Conservation (phyloP, 2,329 filamentous ascomycete genomes). For the Sporothrix brunneoviolacea region DNA sequence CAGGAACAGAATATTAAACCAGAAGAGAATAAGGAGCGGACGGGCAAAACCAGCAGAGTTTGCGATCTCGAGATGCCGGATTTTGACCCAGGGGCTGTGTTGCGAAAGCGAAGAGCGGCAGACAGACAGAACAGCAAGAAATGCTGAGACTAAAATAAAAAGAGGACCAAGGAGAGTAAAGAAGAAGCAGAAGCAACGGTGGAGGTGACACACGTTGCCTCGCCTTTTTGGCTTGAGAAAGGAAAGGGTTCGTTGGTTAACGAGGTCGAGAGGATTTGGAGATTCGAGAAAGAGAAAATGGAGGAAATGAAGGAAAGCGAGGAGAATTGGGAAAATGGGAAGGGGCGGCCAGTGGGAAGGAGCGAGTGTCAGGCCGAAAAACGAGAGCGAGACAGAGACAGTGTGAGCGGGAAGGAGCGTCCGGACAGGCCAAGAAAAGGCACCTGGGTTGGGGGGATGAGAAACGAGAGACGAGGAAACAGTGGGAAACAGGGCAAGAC, state of each 20-base stretch:
- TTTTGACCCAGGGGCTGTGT: constrained; percentile 42
- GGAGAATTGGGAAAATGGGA: background rate
- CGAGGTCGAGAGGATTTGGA: constrained; percentile 6
- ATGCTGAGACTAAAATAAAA: background rate
- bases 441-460: constrained; percentile 1
- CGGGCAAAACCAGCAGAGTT: constrained; percentile 48
- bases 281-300: background rate
- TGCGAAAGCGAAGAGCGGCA: constrained; percentile 20
- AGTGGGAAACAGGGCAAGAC: background rate
- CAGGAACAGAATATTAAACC: background rate
- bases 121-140: constrained; percentile 19
- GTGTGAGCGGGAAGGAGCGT: constrained; percentile 9
- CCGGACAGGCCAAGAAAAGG: background rate
- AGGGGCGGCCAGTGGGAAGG: background rate
- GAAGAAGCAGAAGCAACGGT: background rate
- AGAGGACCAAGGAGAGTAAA: background rate
- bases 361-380: background rate
- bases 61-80: constrained; percentile 42
- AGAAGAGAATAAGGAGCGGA: constrained; percentile 44
- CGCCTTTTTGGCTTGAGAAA: background rate
- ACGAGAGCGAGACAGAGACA: background rate
- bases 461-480: background rate
- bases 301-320: background rate
- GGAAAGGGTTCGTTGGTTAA: constrained; percentile 3
- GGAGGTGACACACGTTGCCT: constrained; percentile 1